phyloP scores from a whole-genome alignment of 768 basidiomycete species.

The Mycena olivaceomarginata region DNA sequence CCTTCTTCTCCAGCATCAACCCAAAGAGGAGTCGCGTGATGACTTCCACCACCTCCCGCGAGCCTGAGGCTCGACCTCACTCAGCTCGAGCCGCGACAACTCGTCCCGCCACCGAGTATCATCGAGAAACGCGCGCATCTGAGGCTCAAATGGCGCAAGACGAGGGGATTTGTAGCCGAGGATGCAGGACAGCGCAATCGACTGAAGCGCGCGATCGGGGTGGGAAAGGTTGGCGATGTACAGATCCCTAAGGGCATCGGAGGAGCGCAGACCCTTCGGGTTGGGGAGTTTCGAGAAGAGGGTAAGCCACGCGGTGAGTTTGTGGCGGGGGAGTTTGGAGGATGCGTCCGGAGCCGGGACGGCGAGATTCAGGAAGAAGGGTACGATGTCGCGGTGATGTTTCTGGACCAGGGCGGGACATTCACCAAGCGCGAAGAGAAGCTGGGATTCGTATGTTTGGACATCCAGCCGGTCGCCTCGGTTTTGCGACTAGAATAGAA shows the following conservation, averaged over 20 bases:
- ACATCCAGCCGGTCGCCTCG: constrained; percentile 79
- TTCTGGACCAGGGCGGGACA: constrained; percentile 86
- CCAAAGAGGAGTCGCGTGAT: constrained; percentile 90
- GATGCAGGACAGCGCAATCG: constrained; percentile 84
- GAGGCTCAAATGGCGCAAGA: constrained; percentile 75
- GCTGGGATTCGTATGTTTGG: constrained; percentile 86
- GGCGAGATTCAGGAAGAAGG: constrained; percentile 80
- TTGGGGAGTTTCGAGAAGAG: constrained; percentile 94
- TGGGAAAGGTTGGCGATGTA: constrained; percentile 89
- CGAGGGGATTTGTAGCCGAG: constrained; percentile 86
- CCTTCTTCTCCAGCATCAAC: constrained; percentile 87
- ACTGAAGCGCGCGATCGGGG: constrained; percentile 88
- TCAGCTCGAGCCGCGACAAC: constrained; percentile 82
- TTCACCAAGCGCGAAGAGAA: constrained; percentile 83
- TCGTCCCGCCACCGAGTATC: constrained; percentile 94
- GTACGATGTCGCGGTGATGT: constrained; percentile 92
- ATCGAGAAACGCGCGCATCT: constrained; percentile 83
- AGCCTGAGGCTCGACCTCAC: constrained; percentile 70
- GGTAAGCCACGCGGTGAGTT: constrained; percentile 85
- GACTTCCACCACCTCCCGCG: constrained; percentile 82
- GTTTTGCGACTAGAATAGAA: constrained; percentile 52
- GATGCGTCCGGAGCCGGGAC: constrained; percentile 56
- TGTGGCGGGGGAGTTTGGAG: constrained; percentile 71
- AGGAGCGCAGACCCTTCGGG: constrained; percentile 90
- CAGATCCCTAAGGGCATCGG: constrained; percentile 76